These are phyloP conservation scores for Aspergillus homomorphus DNA, from an alignment of 495 filamentous ascomycete species.

Conservation along the genomic window DNA sequence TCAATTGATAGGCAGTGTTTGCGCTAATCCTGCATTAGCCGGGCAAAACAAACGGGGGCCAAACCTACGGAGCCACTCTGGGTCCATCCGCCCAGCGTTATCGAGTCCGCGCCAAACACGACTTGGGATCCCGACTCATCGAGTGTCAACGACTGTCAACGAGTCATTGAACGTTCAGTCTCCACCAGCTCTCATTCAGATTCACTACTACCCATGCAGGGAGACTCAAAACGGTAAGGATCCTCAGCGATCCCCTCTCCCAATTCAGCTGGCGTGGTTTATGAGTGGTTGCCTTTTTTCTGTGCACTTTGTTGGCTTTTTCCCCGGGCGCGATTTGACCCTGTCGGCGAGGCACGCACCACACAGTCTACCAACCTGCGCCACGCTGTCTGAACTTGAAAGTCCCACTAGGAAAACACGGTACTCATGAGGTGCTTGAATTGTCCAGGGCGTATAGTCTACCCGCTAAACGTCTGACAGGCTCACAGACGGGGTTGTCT, in stretches of 20 bases:
- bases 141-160: background rate
- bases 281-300: conserved; percentile 1
- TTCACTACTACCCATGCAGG: background rate
- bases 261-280: background rate
- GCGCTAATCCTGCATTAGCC: conserved; percentile 6
- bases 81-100: background rate
- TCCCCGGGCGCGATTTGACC: conserved; percentile 2
- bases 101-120: too few relatives aligned
- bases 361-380: background rate
- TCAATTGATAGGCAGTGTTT: conserved; percentile 11
- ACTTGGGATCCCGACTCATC: background rate
- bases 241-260: background rate
- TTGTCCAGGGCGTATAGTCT: background rate
- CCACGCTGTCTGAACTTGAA: background rate
- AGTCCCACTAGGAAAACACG: too few relatives aligned
- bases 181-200: background rate
- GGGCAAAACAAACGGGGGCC: background rate
- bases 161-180: background rate
- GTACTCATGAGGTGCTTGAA: too few relatives aligned
- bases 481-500: background rate
- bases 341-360: background rate
- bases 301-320: background rate
- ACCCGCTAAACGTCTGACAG: conserved; percentile 3
- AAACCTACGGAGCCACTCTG: conserved; percentile 3
- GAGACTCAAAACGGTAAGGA: background rate